Percentiles rank a stretch among this genome's conserved stretches.
Conservation (phyloP, 306 rosid species). For the Cercis canadensis region DNA sequence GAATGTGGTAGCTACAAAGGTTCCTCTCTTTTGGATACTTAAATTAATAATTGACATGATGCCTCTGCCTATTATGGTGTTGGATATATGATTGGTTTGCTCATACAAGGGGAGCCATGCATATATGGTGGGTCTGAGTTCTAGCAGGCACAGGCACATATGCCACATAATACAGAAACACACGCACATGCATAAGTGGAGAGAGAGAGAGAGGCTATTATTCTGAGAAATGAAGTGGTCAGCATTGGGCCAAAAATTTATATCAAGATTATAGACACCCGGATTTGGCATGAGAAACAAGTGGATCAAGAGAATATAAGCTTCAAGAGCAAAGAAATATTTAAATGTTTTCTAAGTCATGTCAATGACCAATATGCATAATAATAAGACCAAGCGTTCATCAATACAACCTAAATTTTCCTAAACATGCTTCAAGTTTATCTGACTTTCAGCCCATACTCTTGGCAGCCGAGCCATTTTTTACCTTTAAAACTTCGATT, state of each 20-base stretch:
- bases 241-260: neutral
- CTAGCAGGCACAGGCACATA: neutral
- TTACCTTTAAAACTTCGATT: neutral
- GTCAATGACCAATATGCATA: neutral
- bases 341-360: too few species aligned
- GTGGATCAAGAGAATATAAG: neutral
- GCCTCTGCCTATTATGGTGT: neutral
- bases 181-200: neutral
- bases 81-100: neutral
- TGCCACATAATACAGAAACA: neutral
- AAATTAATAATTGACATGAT: neutral
- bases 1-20: neutral
- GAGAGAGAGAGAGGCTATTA: neutral
- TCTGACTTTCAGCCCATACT: neutral
- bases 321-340: neutral
- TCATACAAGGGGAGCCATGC: neutral
- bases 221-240: neutral
- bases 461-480: neutral
- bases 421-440: neutral
- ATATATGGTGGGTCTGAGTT: neutral
- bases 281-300: neutral
- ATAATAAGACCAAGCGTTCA: neutral
- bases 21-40: neutral
- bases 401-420: neutral
- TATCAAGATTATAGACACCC: neutral